phyloP scores from a whole-genome alignment of 345 rosid genomes.

The Hibiscus tridactylites region DNA sequence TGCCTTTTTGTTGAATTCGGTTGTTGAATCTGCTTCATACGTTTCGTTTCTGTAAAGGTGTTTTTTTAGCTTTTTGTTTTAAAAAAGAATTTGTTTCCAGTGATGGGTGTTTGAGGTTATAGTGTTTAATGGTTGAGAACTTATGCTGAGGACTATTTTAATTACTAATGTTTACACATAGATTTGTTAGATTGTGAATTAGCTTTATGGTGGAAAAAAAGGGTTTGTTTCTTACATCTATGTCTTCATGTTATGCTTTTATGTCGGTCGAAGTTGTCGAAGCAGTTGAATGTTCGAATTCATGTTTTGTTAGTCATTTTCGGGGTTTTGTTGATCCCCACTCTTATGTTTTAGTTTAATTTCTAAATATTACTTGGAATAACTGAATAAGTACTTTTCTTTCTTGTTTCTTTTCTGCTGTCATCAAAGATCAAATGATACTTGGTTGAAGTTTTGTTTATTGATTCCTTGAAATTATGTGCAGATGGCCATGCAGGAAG shows the following conservation, averaged over 20 bases:
- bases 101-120: background rate
- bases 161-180: background rate
- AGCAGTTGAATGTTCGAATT: background rate
- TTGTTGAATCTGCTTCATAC: background rate
- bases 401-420: background rate
- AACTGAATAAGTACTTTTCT: background rate
- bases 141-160: background rate
- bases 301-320: background rate
- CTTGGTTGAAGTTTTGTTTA: background rate
- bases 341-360: background rate
- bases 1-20: background rate
- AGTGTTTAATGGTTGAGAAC: background rate
- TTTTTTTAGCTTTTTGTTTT: background rate
- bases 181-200: background rate
- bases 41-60: background rate
- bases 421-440: background rate
- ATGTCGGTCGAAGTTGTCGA: background rate
- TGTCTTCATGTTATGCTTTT: background rate
- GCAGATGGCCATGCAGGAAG: constrained; percentile 58
- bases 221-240: too few species aligned
- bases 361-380: background rate
- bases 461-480: background rate
- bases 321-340: background rate
- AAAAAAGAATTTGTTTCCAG: background rate
- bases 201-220: background rate